These are phyloP conservation scores for Quercus berberidifolia DNA, from an alignment of 306 rosid species.

Conservation along the genomic window DNA sequence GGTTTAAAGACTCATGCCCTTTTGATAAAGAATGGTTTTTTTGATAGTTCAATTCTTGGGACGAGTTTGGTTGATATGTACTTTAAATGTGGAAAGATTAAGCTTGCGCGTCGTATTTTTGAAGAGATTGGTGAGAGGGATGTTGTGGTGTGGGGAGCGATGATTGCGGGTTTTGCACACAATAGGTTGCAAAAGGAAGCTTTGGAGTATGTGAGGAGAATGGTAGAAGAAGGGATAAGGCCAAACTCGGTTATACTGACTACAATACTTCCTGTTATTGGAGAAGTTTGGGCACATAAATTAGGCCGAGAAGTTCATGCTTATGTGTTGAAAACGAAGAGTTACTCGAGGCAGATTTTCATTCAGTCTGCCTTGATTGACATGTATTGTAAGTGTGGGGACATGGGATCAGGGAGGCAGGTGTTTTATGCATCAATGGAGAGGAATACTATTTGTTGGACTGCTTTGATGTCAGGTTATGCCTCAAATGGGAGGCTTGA, in stretches of 20 bases:
- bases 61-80: constrained; percentile 44
- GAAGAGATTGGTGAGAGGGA: constrained; percentile 57
- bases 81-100: constrained; percentile 44
- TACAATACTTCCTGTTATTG: constrained; percentile 51
- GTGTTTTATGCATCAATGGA: constrained; percentile 60
- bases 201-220: constrained; percentile 46
- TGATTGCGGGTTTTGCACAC: constrained; percentile 53
- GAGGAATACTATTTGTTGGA: constrained; percentile 83
- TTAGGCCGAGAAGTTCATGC: constrained; percentile 76
- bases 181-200: constrained; percentile 50
- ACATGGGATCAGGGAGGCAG: constrained; percentile 53
- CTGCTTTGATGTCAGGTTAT: constrained; percentile 78
- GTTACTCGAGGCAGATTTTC: constrained; percentile 45
- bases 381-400: constrained; percentile 87
- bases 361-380: constrained; percentile 78
- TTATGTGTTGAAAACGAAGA: constrained; percentile 57
- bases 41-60: constrained; percentile 41
- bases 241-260: constrained; percentile 54
- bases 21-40: constrained; percentile 71
- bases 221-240: constrained; percentile 45
- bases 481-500: constrained; percentile 63
- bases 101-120: constrained; percentile 46
- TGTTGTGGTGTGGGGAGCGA: constrained; percentile 63
- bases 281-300: constrained; percentile 42
- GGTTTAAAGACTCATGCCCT: constrained; percentile 69